phyloP scores from a whole-genome alignment of 179 eudicot species.

The Spinacia oleracea region DNA sequence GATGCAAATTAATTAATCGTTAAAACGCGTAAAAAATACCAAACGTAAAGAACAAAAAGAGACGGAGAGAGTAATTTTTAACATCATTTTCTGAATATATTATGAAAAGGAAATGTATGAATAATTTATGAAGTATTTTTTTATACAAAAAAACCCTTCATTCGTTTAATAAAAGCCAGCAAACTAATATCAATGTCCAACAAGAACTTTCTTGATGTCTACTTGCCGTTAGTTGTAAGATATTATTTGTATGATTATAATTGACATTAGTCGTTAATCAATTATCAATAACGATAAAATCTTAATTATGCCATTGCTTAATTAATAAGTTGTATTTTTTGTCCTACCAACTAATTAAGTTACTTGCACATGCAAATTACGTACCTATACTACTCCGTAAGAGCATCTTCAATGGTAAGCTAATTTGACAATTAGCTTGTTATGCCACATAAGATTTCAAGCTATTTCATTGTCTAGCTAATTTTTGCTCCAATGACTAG shows the following conservation, averaged over 20 bases:
- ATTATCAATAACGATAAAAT: neutral
- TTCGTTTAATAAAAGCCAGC: neutral
- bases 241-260: neutral
- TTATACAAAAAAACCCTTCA: neutral
- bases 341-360: constrained; percentile 1
- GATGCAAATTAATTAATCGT: too few relatives aligned
- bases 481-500: too few relatives aligned
- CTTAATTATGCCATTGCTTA: neutral
- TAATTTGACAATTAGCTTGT: too few relatives aligned
- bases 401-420: too few relatives aligned
- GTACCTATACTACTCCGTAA: too few relatives aligned
- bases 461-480: too few relatives aligned
- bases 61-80: neutral
- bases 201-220: neutral
- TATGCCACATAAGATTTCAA: too few relatives aligned
- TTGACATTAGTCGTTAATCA: neutral
- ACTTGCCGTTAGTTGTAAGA: neutral
- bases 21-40: too few relatives aligned
- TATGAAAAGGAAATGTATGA: neutral
- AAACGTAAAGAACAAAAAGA: too few relatives aligned
- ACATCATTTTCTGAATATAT: neutral
- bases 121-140: neutral
- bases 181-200: neutral
- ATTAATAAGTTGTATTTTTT: constrained; percentile 8
- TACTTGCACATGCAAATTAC: neutral